phyloP scores from a whole-genome alignment of 2,329 filamentous ascomycete genomes.

The Colletotrichum trifolii region DNA sequence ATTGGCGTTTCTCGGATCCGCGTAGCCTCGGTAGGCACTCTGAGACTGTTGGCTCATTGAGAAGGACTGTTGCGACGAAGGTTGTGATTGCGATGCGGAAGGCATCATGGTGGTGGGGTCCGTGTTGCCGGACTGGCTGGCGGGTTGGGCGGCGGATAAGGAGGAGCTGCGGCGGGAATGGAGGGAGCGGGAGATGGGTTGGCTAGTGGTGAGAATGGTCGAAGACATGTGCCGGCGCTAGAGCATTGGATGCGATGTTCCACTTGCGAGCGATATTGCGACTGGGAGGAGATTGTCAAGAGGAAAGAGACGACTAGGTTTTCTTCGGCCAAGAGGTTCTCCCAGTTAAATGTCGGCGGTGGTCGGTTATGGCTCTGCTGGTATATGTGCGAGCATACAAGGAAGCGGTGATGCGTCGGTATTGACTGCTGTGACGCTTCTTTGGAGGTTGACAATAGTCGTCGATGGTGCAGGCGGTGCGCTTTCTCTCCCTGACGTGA shows the following conservation, averaged over 20 bases:
- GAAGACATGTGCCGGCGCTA: constrained; percentile 37
- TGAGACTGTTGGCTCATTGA: constrained; percentile 67
- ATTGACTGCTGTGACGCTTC: too few relatives aligned
- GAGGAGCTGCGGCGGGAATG: constrained; percentile 30
- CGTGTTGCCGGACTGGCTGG: constrained; percentile 2
- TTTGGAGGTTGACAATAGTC: too few relatives aligned
- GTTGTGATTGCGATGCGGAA: constrained; percentile 60
- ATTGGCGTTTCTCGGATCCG: constrained; percentile 46
- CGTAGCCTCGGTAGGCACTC: constrained; percentile 54
- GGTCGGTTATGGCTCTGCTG: too few relatives aligned
- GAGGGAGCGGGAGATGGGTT: constrained; percentile 25
- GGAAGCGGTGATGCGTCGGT: background rate
- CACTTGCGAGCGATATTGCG: constrained; percentile 9
- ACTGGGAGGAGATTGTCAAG: constrained; percentile 4
- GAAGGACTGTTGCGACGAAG: constrained; percentile 67
- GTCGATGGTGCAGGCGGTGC: too few relatives aligned
- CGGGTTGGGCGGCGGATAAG: constrained; percentile 19
- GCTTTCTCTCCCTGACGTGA: background rate
- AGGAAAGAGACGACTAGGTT: background rate
- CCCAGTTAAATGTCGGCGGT: too few relatives aligned
- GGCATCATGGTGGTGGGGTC: constrained; percentile 43
- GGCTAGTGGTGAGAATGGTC: constrained; percentile 26
- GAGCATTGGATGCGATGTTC: constrained; percentile 27
- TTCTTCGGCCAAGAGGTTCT: too few relatives aligned
- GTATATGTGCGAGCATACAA: too few relatives aligned